Evolutionary conservation across 1,139 yeast genomes (phyloP), one percentile per base, ranked within the genome.

Genomic region (Oligophagozyma castellii): DNA sequence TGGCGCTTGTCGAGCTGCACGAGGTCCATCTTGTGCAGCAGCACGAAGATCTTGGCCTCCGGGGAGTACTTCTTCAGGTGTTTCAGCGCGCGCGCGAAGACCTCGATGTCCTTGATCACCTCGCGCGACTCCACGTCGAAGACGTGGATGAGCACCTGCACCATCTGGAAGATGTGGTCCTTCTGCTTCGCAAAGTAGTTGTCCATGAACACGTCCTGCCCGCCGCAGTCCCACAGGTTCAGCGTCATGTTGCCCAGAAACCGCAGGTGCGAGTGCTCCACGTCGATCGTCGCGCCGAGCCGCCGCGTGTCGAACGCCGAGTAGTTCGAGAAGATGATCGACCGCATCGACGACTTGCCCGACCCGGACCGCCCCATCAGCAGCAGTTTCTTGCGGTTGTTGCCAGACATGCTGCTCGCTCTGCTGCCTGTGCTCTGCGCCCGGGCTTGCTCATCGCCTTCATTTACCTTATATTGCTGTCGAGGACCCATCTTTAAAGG

Each of bases 171-270:
- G 27, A 86, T 84, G 51, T 81, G 93, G 50, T 80, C 93, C 48
- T 86, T 69, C 50, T 86, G 89, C 34, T 79, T 71, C 5, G 92
- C 71, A 46, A 80, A 74, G 51, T 89, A 89, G 55, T 84, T 86
- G 49, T 86, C 95, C 81, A 92, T 86, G 46, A 86, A 92, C 3
- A 80, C 86, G 53, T 89, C 96, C 55, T 89, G 99, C 3, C 93
- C 94, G 42, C 98, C 99, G 58, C 98, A 89, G 53, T 89, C 99
- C 98, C 98, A 86, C 19, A 89, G 61, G 44, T 89, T 89, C 33
- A 89, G 64, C 2, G 95, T 84, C 93, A 89, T 83, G 51, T 89
- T 86, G 4, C 95, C 95, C 35, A 89, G 61, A 48, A 89, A 86
- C 33, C 96, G 62, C 31, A 89, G 61, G 55, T 89, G 95, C 4